Evolutionary conservation across 2,329 filamentous ascomycete species (phyloP).

Genomic region (Cordyceps javanica): DNA sequence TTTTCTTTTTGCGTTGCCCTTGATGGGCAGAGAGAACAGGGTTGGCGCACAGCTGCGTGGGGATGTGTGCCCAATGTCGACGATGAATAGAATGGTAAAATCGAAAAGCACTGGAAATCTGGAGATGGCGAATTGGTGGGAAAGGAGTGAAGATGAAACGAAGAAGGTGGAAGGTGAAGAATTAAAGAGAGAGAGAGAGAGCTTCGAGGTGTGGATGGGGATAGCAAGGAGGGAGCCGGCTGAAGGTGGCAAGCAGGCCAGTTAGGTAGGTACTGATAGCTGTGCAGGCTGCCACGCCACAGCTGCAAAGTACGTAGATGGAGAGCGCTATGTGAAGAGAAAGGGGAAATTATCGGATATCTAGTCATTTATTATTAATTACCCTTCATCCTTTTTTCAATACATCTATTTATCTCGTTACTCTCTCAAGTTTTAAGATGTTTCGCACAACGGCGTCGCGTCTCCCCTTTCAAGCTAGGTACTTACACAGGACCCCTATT

Average conservation of each 20-base stretch:
- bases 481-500: too few relatives aligned
- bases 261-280: neutral
- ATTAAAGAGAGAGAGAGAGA: neutral
- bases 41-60: neutral
- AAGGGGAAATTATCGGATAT: too few relatives aligned
- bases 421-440: too few relatives aligned
- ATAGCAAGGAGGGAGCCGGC: neutral
- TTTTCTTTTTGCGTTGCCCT: neutral
- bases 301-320: too few relatives aligned
- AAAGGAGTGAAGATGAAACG: slow-evolving; percentile 8
- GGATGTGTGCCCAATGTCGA: neutral
- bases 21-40: too few relatives aligned
- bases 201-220: neutral
- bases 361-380: neutral
- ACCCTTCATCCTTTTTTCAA: neutral
- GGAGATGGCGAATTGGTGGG: slow-evolving; percentile 1
- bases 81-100: neutral
- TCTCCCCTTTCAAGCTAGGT: too few relatives aligned
- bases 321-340: too few relatives aligned
- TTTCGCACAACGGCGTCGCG: too few relatives aligned
- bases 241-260: neutral
- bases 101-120: neutral
- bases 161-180: slow-evolving; percentile 9
- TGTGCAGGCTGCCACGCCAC: neutral
- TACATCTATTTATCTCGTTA: too few relatives aligned